Base-by-base conservation (phyloP, 2,329 filamentous ascomycete genomes). In the Dactylellina drechsleri region DNA sequence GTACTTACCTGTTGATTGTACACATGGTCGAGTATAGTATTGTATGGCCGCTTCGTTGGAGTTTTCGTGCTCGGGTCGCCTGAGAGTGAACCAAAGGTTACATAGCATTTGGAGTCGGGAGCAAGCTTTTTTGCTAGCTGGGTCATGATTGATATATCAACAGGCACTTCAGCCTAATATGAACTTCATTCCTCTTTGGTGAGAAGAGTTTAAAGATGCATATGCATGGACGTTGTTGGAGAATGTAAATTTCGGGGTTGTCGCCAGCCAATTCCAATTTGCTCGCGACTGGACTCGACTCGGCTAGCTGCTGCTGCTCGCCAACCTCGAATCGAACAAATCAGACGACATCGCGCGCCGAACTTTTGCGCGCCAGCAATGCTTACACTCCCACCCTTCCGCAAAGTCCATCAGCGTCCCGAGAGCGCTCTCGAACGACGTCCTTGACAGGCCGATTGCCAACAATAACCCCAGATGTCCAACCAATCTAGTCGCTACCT, bases 401-500 rank as follows among this genome's bases (percentile, higher is more conserved):
- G 16, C 28, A 41, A 40, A 56, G 26, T 36, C 53, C 15, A 16
- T 56, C 18, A 28, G 7, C 13, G 43, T 4, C 43, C 16, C 31
- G 31, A 36, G 31, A 7, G 43, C 4, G 5, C 43, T 47, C 43
- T 36, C 31, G 31, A 36, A 36, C 31, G 16, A 18, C 43, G 16
- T 47, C 13, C 43, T 47, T 12, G 43, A 47, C 43, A 12, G 31
- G 20, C 49, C 18, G 16, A 52, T 18, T 23, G 6, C 5, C 12
- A n/a, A 13, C 16, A 52, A 10, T 7, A 36, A 52, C 20, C 3
- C 40, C n/a, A 76, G 41, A 76, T 76, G 72, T 76, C 72, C 3
- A 66, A 57, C n/a, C 72, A 76, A 61, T 61, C 52, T 18, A 71
- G 45, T 16, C 66, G 65, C 18, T 76, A 76, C 43, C 66, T 76